Base-by-base conservation (phyloP, 2,329 filamentous ascomycete species). In the Fusarium udum region DNA sequence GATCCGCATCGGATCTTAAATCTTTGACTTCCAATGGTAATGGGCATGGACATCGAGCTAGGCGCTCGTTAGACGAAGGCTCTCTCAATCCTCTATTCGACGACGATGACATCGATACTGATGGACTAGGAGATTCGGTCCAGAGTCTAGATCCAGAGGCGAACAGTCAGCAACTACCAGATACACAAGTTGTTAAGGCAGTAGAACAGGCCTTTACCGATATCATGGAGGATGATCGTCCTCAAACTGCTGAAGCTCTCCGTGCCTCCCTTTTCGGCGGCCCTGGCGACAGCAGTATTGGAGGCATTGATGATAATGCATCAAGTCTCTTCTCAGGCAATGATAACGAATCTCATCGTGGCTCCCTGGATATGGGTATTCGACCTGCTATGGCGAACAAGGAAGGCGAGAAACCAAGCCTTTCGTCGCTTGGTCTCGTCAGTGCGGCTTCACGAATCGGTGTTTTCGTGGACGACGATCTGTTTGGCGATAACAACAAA, bases 131-230 rank as follows among this genome's bases (percentile, higher is more conserved):
- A 42, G 89, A 90, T 71, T 98, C 95, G 4, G 88, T 93, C 1
- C 89, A 94, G 58, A 97, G 95, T 74, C 84, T 97, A 14, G 93
- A 95, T 28, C 91, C 92, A 52, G 93, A 94, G 46, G 48, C 72
- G 13, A 63, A 70, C 15, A 85, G 84, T n/a, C 86, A 88, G 15
- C 87, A 86, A 65, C 85, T 85, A 1, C 92, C 92, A 11, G 92
- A 97, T 77, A 93, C 89, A 2, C 89, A 92, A 67, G 92, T 98
- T 34, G 95, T 99, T 11, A 91, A 97, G 82, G 95, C 94, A 7
- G 95, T 99, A 89, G 95, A 98, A 80, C 91, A 93, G 73, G 96
- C 95, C 22, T 86, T 99, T 55, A 97, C 93, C 73, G 93, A 95
- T 72, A 99, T 99, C 71, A 93, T 99, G 86, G 94, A 94, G 74